Base-by-base conservation (phyloP, 2,329 filamentous ascomycete genomes). In the Dryadomyces quercivorus region DNA sequence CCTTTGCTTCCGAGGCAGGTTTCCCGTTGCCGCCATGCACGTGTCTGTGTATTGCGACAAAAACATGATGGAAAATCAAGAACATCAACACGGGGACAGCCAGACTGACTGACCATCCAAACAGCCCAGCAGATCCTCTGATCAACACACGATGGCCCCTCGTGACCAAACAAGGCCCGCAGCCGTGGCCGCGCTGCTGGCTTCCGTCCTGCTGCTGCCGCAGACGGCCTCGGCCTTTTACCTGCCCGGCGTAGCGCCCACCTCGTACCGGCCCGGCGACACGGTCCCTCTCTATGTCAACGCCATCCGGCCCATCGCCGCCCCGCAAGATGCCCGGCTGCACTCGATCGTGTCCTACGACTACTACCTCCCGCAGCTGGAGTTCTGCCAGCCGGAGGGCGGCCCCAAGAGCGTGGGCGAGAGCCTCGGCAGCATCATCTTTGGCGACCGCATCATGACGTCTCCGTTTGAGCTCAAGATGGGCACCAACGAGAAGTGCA, bases 331-430 rank as follows among this genome's bases (percentile, higher is more conserved):
- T 69, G 80, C 85, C 26, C 85, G 89, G 62, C 76, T 97, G 44
- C 88, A 90, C 67, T 94, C 91, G n/a, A 85, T 95, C 54, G 84
- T 97, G 63, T 88, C 92, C 5, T 98, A 88, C 76, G 92, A 97
- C 71, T 97, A 98, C 75, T 98, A 98, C 68, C 83, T 93, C 63
- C 80, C 84, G 6, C 79, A 79, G 3, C 95, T 98, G 70, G 83
- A 87, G 65, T 95, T 96, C 74, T 98, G 93, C 70, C 73, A 79
- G 62, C 93, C 92, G 2, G 73, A 86, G 55, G 83, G 76, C 57
- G 88, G 88, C 2, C 84, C 90, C 9, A 70, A 91, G 66, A 80
- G 86, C 72, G 82, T 95, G 21, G 84, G 88, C 44, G 93, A 96
- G 72, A 93, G 88, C 60, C 70, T 98, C 59, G 93, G 93, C 22